Base-by-base conservation (phyloP, 257 asterid species). In the Penstemon eatonii region DNA sequence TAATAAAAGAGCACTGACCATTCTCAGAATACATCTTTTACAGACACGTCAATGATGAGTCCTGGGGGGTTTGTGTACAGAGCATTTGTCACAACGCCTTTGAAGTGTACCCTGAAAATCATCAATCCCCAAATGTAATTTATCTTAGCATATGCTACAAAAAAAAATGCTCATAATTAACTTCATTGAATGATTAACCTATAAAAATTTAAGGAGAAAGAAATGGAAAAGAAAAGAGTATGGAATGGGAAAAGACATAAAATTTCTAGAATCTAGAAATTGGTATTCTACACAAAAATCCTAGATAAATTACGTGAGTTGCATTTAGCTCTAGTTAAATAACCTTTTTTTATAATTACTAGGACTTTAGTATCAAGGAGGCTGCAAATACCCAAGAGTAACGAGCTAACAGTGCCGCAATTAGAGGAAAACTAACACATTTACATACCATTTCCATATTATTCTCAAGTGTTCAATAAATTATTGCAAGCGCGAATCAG, bases 31-130 rank as follows among this genome's bases (percentile, higher is more conserved):
- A 87, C 97, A 94, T 89, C 85, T 91, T 84, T 85, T 78, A 79
- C 97, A 94, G 65, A 87, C 85, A 61, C 97, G 99, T 66, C 97
- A 94, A 81, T 94, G 99, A 78, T 94, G 99, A 73, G 96, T 78
- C 76, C 97, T 81, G 4, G 99, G 96, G 49, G 96, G 99, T 76
- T 83, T 94, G 80, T 74, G 73, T 12, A 71, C 78, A 15, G 92
- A 83, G 71, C 99, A 91, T 76, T 91, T 91, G 65, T 89, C 96
- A 64, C 99, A 94, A 5, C 7, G 75, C 71, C 73, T 77, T 65
- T 37, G 67, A 57, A 67, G 72, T 36, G 50, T 42, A 53, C 81
- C 85, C 87, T 87, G 78, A 69, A 68, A 74, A 37, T 40, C 73
- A 77, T 57, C 8, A 63, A 83, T 19, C 66, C 33, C 59, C 62